phyloP scores from a whole-genome alignment of 352 stramenopile species.

The Pythium pectinolyticum region DNA sequence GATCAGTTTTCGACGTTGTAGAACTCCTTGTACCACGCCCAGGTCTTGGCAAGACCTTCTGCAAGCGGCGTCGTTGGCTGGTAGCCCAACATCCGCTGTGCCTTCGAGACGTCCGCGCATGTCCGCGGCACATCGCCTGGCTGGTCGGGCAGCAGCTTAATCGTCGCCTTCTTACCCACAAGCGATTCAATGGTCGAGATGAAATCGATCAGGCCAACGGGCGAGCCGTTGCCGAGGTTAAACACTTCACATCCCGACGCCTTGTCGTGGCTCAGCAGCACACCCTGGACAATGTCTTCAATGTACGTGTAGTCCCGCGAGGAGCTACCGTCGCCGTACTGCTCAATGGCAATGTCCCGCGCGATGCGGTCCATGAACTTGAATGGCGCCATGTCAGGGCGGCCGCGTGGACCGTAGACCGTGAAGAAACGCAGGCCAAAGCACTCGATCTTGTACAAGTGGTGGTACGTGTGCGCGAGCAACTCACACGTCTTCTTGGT shows the following conservation, averaged over 20 bases:
- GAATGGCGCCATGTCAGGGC: conserved; percentile 98
- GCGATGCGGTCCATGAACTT: conserved; percentile 98
- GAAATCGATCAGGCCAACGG: conserved; percentile 93
- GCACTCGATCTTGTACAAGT: conserved; percentile 94
- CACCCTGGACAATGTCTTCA: conserved; percentile 96
- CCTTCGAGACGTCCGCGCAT: conserved; percentile 96
- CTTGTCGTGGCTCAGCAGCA: conserved; percentile 78
- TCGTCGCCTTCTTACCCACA: conserved; percentile 92
- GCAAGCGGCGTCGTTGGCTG: conserved; percentile 91
- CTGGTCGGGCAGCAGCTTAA: conserved; percentile 94
- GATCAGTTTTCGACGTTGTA: conserved; percentile 34
- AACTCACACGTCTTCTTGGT: conserved; percentile 98
- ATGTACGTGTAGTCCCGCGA: conserved; percentile 99
- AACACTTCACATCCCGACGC: conserved; percentile 92
- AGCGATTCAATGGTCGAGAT: conserved; percentile 95
- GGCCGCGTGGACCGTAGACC: conserved; percentile 95
- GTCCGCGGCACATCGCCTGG: conserved; percentile 96
- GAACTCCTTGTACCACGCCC: conserved; percentile 90
- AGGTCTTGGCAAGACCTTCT: conserved; percentile 92
- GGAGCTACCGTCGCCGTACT: conserved; percentile 96
- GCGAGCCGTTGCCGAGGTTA: conserved; percentile 95
- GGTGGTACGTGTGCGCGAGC: conserved; percentile 96
- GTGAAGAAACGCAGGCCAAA: conserved; percentile 98
- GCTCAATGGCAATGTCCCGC: conserved; percentile 91
- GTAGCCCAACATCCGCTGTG: conserved; percentile 94